Evolutionary conservation across 805 yeast species (phyloP).

Genomic region (Zygosaccharomyces kombuchaensis): DNA sequence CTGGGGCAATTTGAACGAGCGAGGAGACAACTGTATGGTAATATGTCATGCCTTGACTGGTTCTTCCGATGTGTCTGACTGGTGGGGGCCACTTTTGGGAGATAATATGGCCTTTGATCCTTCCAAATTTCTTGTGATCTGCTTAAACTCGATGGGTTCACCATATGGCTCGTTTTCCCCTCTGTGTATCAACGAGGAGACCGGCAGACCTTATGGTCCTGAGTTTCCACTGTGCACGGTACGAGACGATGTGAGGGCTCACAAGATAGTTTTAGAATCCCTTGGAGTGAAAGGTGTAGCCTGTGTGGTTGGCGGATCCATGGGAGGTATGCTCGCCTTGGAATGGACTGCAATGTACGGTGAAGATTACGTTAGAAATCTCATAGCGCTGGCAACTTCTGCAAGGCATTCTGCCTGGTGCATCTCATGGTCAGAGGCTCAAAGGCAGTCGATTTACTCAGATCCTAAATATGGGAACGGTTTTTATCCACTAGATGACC

Average conservation of each 20-base stretch:
- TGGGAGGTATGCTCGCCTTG: conserved; percentile 97
- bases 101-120: conserved; percentile 84
- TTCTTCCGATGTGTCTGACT: conserved; percentile 88
- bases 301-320: conserved; percentile 90
- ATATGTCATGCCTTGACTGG: conserved; percentile 96
- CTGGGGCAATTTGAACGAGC: conserved; percentile 81
- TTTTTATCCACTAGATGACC: conserved; percentile 69
- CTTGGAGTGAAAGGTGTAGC: conserved; percentile 79
- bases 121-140: conserved; percentile 74
- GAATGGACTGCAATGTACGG: conserved; percentile 69
- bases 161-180: conserved; percentile 98
- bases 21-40: conserved; percentile 73
- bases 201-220: conserved; percentile 81
- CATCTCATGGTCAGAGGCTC: conserved; percentile 98
- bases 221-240: conserved; percentile 91
- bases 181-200: conserved; percentile 69
- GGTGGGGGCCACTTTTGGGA: conserved; percentile 98
- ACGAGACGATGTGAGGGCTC: conserved; percentile 86
- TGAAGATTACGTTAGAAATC: conserved; percentile 62
- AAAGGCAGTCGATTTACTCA: conserved; percentile 90
- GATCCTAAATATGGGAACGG: conserved; percentile 94
- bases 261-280: conserved; percentile 69
- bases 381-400: conserved; percentile 86
- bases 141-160: conserved; percentile 90
- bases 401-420: conserved; percentile 98